phyloP scores from a whole-genome alignment of 768 basidiomycete genomes.

The Agrocybe chaxingu region DNA sequence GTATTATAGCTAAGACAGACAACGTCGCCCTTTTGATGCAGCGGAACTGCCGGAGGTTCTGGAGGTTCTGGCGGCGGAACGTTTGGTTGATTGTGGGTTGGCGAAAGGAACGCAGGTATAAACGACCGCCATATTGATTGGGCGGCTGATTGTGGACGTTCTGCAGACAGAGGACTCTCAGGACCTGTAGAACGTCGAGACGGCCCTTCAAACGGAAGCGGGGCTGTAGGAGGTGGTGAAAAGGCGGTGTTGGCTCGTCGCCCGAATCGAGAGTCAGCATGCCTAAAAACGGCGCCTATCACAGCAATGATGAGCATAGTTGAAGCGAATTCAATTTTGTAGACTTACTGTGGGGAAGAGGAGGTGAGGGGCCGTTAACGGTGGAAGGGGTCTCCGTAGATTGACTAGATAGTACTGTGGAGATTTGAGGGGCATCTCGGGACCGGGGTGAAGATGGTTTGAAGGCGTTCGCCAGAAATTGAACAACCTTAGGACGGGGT shows the following conservation, averaged over 20 bases:
- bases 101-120: slow-evolving; percentile 45
- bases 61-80: neutral
- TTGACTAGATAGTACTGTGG: no score
- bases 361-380: no score
- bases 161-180: slow-evolving; percentile 16
- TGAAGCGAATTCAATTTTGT: no score
- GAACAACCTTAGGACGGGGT: slow-evolving; percentile 23
- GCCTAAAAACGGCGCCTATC: neutral
- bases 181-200: slow-evolving; percentile 14
- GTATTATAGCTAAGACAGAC: slow-evolving; percentile 70
- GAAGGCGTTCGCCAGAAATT: slow-evolving; percentile 23
- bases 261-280: neutral
- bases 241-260: slow-evolving; percentile 18
- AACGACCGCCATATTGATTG: slow-evolving; percentile 44
- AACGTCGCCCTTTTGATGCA: slow-evolving; percentile 62
- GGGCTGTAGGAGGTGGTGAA: slow-evolving; percentile 25
- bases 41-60: slow-evolving; percentile 16
- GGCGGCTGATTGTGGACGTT: slow-evolving; percentile 16
- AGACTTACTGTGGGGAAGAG: no score
- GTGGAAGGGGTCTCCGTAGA: no score
- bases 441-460: neutral
- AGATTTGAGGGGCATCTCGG: neutral
- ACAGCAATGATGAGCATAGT: no score
- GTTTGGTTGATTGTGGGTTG: slow-evolving; percentile 18
- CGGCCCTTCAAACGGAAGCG: slow-evolving; percentile 11